Conservation (phyloP, 139 green algal genomes). For the Volvox reticuliferus region DNA sequence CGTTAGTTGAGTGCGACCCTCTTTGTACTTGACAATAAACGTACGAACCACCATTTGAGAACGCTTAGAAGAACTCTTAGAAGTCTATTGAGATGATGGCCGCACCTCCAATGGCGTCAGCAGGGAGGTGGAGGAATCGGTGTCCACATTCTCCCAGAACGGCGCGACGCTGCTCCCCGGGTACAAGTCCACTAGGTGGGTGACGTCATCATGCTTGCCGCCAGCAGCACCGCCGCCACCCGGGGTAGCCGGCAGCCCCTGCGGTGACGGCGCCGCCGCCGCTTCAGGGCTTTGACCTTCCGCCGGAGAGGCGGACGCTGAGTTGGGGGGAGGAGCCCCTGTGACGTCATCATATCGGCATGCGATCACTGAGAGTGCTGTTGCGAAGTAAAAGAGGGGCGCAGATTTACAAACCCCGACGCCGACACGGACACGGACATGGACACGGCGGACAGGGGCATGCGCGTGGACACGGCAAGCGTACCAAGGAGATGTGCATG, state of each 20-base stretch:
- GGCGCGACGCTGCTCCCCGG: conserved; percentile 59
- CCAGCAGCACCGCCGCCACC: neutral
- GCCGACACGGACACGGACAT: no score
- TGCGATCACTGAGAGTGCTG: no score
- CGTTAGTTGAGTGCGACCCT: no score
- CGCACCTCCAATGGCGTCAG: conserved; percentile 50
- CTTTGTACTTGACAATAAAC: no score
- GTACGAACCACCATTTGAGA: no score
- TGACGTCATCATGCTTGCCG: conserved; percentile 57
- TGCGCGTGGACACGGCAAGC: no score
- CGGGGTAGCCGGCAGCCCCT: neutral
- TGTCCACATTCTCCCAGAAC: conserved; percentile 69
- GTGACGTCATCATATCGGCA: no score
- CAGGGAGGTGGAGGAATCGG: neutral
- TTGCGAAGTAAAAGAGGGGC: no score
- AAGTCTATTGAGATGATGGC: neutral
- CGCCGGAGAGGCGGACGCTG: neutral
- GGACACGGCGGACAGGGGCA: no score
- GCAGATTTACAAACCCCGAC: no score
- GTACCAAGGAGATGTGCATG: no score
- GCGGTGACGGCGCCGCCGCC: neutral
- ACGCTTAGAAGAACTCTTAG: no score
- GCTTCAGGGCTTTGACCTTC: neutral
- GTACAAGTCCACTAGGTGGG: conserved; percentile 54
- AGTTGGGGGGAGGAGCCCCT: neutral